Evolutionary conservation across 2,329 filamentous ascomycete species (phyloP), one percentile per base, ranked within the genome.

Genomic region (Aureobasidium subglaciale): DNA sequence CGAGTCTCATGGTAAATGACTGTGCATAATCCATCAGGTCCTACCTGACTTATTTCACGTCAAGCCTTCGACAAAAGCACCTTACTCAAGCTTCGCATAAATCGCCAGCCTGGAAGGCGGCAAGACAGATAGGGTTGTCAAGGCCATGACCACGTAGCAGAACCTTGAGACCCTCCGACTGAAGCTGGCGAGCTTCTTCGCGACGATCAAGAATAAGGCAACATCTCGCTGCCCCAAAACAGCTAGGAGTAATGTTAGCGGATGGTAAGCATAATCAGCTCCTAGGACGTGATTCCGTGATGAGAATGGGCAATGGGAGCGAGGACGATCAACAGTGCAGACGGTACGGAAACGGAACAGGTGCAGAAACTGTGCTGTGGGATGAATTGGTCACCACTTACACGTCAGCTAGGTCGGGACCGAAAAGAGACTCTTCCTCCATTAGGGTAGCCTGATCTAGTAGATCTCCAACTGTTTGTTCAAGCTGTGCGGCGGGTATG

Each of bases 371-470:
- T n/a, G n/a, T n/a, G n/a, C n/a, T n/a, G n/a, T n/a, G n/a, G n/a
- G n/a, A n/a, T n/a, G n/a, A n/a, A n/a, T n/a, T 27, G 9, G 8
- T n/a, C 7, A 16, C 29, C 16, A 56, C 55, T 56, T 48, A 56
- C 55, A 52, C 15, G 24, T 52, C 45, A 22, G 55, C 55, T n/a
- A 52, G 25, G 9, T 52, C 30, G 7, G 45, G 37, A 20, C 38
- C 61, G 1, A 56, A 30, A 42, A 64, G 37, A 4, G 55, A 59
- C 37, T 65, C 63, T 15, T 62, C 55, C 22, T 45, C 57, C 41
- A 62, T 55, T n/a, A 63, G 50, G 8, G 18, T 41, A 10, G 61
- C 56, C 49, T 61, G 32, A 3, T 61, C 53, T 16, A 63, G 57
- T 20, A 56, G 32, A 16, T 43, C 40, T 22, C n/a, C 37, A 27